Evolutionary conservation across 1,284 basidiomycete species (phyloP).

Genomic region (Heliocybe sulcata): DNA sequence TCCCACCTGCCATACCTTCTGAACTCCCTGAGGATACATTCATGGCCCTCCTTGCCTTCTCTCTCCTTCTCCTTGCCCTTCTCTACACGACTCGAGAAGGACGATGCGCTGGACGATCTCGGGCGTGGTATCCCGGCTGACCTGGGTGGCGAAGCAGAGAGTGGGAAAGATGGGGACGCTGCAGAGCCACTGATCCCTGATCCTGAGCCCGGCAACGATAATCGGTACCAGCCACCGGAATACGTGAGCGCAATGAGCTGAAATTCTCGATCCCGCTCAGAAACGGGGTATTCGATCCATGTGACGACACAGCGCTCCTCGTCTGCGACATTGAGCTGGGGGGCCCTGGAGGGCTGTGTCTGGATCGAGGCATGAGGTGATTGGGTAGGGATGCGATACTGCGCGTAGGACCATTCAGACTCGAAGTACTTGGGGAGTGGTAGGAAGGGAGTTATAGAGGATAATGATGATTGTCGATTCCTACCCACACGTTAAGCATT

Average conservation of each 20-base stretch:
- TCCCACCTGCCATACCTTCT: constrained; percentile 79
- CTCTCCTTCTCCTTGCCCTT: constrained; percentile 60
- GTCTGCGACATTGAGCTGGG: constrained; percentile 59
- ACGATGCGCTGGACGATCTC: constrained; percentile 47
- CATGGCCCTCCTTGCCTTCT: constrained; percentile 49
- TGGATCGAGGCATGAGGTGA: constrained; percentile 75
- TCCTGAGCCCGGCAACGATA: constrained; percentile 55
- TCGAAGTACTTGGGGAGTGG: constrained; percentile 90
- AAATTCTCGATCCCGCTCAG: constrained; percentile 37
- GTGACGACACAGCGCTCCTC: constrained; percentile 83
- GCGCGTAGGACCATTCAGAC: constrained; percentile 90
- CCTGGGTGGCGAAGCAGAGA: constrained; percentile 29
- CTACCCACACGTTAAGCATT: constrained; percentile 25
- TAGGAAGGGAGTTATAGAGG: constrained; percentile 68
- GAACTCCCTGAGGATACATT: constrained; percentile 69
- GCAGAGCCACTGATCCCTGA: constrained; percentile 19
- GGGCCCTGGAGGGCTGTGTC: constrained; percentile 44
- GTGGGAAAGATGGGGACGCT: constrained; percentile 12
- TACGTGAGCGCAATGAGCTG: constrained; percentile 84
- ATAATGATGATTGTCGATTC: constrained; percentile 76
- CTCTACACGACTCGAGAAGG: constrained; percentile 37
- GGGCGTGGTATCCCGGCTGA: constrained; percentile 28
- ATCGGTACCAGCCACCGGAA: constrained; percentile 89
- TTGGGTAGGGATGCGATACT: constrained; percentile 84
- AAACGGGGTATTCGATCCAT: constrained; percentile 55